A percentile compares a stretch with the other conserved stretches of the same genome.
These are phyloP conservation scores for Atkinsonella texensis DNA, from an alignment of 2,329 filamentous ascomycete species.

Conservation along the genomic window DNA sequence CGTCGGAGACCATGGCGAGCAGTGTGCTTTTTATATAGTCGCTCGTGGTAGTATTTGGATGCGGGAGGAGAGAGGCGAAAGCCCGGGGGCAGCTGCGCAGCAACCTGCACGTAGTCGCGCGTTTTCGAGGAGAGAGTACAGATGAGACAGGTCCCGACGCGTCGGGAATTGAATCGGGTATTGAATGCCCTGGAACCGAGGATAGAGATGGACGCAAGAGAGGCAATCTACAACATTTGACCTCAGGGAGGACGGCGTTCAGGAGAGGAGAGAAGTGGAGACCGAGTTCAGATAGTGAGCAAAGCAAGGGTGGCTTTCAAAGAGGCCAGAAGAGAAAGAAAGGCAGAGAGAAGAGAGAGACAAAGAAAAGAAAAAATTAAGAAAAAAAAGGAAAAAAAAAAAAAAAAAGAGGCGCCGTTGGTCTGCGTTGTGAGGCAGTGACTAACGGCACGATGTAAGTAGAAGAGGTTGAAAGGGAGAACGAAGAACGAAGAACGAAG, in stretches of 20 bases:
- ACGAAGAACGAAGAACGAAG: background rate
- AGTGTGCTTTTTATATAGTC: background rate
- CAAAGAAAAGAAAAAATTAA: background rate
- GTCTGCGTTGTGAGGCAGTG: background rate
- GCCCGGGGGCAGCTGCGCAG: background rate
- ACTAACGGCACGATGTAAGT: background rate
- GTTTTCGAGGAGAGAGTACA: background rate
- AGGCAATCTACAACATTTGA: background rate
- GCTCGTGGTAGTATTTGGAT: background rate
- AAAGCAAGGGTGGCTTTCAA: background rate
- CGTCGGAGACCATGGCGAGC: constrained; percentile 73
- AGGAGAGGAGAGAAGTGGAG: background rate
- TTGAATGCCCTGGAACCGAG: background rate
- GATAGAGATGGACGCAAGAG: background rate
- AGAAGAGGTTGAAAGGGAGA: background rate
- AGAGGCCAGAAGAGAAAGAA: background rate
- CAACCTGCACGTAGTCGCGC: background rate
- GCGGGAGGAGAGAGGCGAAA: background rate
- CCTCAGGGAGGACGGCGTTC: background rate
- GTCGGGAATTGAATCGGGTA: background rate
- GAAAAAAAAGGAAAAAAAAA: background rate
- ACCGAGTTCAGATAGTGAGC: background rate
- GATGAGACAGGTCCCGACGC: background rate
- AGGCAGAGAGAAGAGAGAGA: background rate
- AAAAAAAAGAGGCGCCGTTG: background rate